Evolutionary conservation across 2,329 filamentous ascomycete genomes (phyloP), one percentile per base, ranked within the genome.

Genomic region (Camillea tinctor): DNA sequence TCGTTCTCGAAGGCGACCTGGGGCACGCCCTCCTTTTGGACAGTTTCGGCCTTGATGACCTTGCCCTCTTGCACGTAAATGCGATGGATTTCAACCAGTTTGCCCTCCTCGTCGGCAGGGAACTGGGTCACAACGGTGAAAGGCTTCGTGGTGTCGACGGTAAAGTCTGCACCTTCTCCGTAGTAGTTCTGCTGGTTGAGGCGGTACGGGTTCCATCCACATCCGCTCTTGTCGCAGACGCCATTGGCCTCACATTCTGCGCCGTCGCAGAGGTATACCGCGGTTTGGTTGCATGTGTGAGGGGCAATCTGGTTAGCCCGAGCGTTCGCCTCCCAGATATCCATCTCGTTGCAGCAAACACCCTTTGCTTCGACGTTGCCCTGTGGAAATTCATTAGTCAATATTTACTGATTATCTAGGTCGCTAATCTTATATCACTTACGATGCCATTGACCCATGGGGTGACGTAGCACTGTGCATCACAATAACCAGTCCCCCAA

Each of bases 401-500:
- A 15, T 6, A 4, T 2, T n/a, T 6, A 44, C n/a, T 17, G 36
- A 44, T 11, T 1, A n/a, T 4, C 6, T 15, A 13, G 15, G 6
- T 44, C 13, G n/a, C 5, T 44, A 11, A 44, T 44, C 17, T 49
- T 22, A 23, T 21, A n/a, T 30, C 19, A 68, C 72, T 68, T 65
- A 75, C 74, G 15, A 74, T 71, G 54, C 75, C 75, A 60, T 76
- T 75, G 57, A 74, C 70, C 60, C 74, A 76, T 22, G 73, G 71
- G n/a, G 72, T 72, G 19, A 69, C 69, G 52, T 71, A 73, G 65
- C 74, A 76, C 57, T 76, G 74, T 1, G 74, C 74, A 56, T 76
- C 74, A 40, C 74, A 76, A 66, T 76, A 76, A 6, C 74, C 74
- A 1, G 74, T 74, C 24, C 74, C 74, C 67, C 74, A 74, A n/a